These are phyloP conservation scores for Kluyveromyces sp. DNA, from an alignment of 1,139 yeast species.

Conservation along the genomic window DNA sequence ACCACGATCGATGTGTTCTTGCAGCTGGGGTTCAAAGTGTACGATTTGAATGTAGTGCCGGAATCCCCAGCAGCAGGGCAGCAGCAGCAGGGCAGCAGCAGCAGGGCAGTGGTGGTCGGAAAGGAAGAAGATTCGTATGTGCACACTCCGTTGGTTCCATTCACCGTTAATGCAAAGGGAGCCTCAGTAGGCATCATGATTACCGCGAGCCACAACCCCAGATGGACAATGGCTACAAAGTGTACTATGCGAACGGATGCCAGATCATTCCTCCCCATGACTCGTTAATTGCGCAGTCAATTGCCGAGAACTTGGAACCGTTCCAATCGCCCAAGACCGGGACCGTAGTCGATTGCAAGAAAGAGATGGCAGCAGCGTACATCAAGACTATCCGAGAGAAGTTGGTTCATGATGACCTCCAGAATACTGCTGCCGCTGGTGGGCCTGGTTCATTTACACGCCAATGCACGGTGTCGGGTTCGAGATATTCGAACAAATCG, in stretches of 20 bases:
- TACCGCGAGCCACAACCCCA: conserved; percentile 95
- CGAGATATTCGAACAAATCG: conserved; percentile 33
- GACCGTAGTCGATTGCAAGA: conserved; percentile 27
- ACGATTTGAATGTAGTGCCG: too few species aligned
- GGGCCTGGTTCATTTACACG: conserved; percentile 60
- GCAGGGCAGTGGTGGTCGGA: too few species aligned
- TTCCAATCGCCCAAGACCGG: conserved; percentile 47
- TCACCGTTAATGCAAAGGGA: conserved; percentile 52
- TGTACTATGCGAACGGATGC: conserved; percentile 88
- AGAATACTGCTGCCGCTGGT: conserved; percentile 19
- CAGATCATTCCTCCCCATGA: conserved; percentile 95
- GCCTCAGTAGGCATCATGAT: conserved; percentile 80
- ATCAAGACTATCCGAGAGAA: conserved; percentile 8
- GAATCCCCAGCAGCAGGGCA: too few species aligned
- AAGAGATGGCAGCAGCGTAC: conserved; percentile 29
- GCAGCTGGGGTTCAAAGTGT: conserved; percentile 60
- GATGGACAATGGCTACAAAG: conserved; percentile 89
- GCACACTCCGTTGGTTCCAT: conserved; percentile 92
- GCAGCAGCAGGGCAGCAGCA: too few species aligned
- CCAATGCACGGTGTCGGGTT: conserved; percentile 95
- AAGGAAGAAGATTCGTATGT: conserved; percentile 36
- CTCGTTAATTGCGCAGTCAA: conserved; percentile 55
- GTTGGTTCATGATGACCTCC: conserved; percentile 13
- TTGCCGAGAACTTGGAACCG: conserved; percentile 54
- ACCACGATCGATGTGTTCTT: conserved; percentile 71